Evolutionary conservation across 73 alveolate species (phyloP), one percentile per base, ranked within the genome.

Genomic region (Stentor roeselii): DNA sequence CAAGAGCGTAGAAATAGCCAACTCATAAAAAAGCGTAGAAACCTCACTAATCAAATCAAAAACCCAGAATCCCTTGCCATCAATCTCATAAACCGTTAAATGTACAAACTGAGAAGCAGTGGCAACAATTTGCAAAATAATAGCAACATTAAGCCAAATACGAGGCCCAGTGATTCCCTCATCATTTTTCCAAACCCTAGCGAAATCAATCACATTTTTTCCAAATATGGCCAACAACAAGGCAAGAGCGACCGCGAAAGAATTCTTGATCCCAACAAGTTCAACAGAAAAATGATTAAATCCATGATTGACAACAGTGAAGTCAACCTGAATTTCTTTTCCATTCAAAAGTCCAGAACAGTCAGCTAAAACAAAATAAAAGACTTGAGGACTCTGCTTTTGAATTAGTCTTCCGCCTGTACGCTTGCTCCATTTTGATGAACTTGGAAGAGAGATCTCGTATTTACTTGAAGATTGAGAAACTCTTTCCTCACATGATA

Each of bases 1-100:
- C 1, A 76, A 38, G 36, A 14, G 21, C 21, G 59, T n/a, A 1
- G 84, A 36, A n/a, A 76, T 37, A 21, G 39, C 30, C 30, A 76
- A 6, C 6, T 15, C n/a, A 6, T 78, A 15, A 0, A 76, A 31
- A 32, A 76, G 6, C 39, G 27, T 40, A 76, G n/a, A 39, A 76
- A 67, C 84, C 2, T 76, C 36, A n/a, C 78, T 6, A 2, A 76
- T 21, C n/a, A 76, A 76, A 1, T 76, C 84, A 76, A 76, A 76
- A 41, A 76, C 74, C n/a, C 36, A n/a, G 1, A 76, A 1, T 0
- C 84, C 84, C 39, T 2, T 39, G 0, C 84, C 84, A 41, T 76
- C 39, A 76, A 36, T 27, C 6, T 15, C 27, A 34, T 76, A 76
- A 39, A 39, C 30, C 2, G 21, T 21, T n/a, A 27, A 76, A 76